Evolutionary conservation across 2,329 filamentous ascomycete species (phyloP).

Genomic region (Aspergillus glaucus): DNA sequence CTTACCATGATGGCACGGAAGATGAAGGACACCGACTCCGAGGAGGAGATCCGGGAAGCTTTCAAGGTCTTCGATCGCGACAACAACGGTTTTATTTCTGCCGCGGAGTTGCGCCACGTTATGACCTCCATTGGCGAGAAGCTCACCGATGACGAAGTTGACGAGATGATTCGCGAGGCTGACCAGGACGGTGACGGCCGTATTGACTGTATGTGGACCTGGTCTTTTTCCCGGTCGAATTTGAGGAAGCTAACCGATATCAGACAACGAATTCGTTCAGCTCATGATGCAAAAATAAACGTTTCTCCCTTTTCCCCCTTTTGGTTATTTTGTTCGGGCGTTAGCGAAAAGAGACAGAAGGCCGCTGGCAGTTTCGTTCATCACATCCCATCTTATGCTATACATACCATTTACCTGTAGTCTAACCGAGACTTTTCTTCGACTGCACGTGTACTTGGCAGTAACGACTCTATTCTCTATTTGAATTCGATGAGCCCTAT

Average conservation of each 20-base stretch:
- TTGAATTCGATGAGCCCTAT: constrained; percentile 4
- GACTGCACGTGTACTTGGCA: constrained; percentile 12
- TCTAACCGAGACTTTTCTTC: constrained; percentile 8
- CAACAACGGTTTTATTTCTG: constrained; percentile 88
- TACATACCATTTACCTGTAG: constrained; percentile 21
- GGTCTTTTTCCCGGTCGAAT: background rate
- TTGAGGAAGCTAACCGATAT: constrained; percentile 19
- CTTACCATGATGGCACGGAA: constrained; percentile 91
- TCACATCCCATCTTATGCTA: constrained; percentile 10
- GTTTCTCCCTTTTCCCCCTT: constrained; percentile 5
- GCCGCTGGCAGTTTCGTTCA: constrained; percentile 18
- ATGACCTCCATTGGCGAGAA: constrained; percentile 92
- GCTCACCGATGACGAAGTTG: constrained; percentile 82
- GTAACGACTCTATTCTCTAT: constrained; percentile 9
- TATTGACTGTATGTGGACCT: constrained; percentile 66
- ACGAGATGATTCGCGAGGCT: constrained; percentile 89
- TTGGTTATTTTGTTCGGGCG: constrained; percentile 19
- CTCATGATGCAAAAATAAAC: constrained; percentile 92
- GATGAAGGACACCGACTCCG: constrained; percentile 90
- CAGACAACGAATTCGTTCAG: constrained; percentile 89
- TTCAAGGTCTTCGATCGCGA: constrained; percentile 90
- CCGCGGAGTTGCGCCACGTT: constrained; percentile 79
- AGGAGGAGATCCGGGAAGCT: constrained; percentile 83
- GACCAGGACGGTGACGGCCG: constrained; percentile 84
- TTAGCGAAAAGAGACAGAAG: constrained; percentile 24